Evolutionary conservation across 2,329 filamentous ascomycete genomes (phyloP), one percentile per base, ranked within the genome.

Genomic region (Raffaelea albimanens): DNA sequence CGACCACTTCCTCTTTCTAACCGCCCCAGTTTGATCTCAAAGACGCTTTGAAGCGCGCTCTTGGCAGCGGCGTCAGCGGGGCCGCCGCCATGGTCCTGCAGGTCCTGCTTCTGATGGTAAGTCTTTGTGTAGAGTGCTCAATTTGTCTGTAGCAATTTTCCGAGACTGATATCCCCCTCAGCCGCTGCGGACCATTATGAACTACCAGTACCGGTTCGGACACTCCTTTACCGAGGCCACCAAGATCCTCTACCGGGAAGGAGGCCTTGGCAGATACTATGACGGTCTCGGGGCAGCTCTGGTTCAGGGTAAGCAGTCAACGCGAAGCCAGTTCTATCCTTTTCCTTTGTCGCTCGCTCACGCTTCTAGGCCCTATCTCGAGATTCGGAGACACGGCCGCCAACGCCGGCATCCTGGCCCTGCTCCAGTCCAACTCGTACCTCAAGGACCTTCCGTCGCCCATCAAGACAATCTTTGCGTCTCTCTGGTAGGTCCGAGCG

Each of bases 131-230:
- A n/a, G n/a, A n/a, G n/a, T n/a, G n/a, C n/a, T 7, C 25, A n/a
- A 4, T 19, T 3, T n/a, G 16, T 21, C 3, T 18, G 29, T 40
- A 9, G n/a, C 53, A n/a, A n/a, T n/a, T n/a, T n/a, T n/a, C n/a
- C n/a, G n/a, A 11, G 4, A 44, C 22, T 44, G 18, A n/a, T 23
- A n/a, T n/a, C n/a, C 8, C 2, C 1, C 2, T 4, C 42, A 72
- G 69, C 70, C 70, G 3, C 57, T 73, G 3, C 64, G 70, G 5
- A 73, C 70, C 0, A 69, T 72, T 13, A 73, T 73, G 70, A 73
- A 73, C 56, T 73, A 72, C 40, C 70, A 73, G 50, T 73, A 73
- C 46, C 69, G 70, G 2, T 69, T 66, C 36, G 70, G 70, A 1
- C 64, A 62, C 0, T 61, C 65, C 0, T 72, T 73, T 47, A 62